Percentiles rank a stretch among this genome's conserved stretches.
These are phyloP conservation scores for Carex pumila DNA, from an alignment of 176 grass and related monocot species.

Conservation along the genomic window DNA sequence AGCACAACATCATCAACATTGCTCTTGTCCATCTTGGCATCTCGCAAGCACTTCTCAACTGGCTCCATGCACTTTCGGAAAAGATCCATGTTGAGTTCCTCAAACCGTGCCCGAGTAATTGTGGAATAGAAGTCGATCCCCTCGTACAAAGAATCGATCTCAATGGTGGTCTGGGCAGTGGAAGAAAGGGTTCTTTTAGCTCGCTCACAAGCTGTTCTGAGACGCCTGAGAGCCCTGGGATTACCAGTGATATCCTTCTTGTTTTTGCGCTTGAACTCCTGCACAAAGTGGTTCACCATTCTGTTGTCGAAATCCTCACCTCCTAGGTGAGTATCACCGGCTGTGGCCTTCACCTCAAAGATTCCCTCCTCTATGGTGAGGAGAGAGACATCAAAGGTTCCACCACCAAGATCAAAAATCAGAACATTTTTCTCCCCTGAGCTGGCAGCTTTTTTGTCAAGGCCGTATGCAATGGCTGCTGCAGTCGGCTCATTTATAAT, in stretches of 20 bases:
- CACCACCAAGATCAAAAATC: conserved; percentile 79
- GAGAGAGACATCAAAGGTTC: conserved; percentile 78
- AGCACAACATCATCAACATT: conserved; percentile 68
- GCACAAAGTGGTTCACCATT: conserved; percentile 87
- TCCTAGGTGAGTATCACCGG: conserved; percentile 84
- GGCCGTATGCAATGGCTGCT: conserved; percentile 71
- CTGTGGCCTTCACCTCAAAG: conserved; percentile 90
- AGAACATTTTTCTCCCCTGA: conserved; percentile 72
- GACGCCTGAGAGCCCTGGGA: conserved; percentile 51
- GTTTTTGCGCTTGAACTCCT: conserved; percentile 77
- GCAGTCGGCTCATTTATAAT: conserved; percentile 90
- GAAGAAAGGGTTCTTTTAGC: conserved; percentile 88
- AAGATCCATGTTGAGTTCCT: conserved; percentile 96
- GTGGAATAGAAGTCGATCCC: conserved; percentile 90
- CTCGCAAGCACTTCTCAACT: conserved; percentile 76
- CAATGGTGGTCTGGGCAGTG: conserved; percentile 85
- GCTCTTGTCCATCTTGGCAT: conserved; percentile 97
- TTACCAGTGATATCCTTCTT: conserved; percentile 85
- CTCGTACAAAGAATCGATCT: conserved; percentile 79
- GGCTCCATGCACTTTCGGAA: conserved; percentile 97
- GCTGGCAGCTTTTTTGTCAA: conserved; percentile 74
- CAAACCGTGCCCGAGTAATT: conserved; percentile 73
- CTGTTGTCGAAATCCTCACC: conserved; percentile 90
- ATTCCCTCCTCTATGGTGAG: conserved; percentile 94
- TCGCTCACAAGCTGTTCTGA: conserved; percentile 74